phyloP scores from a whole-genome alignment of 768 basidiomycete species.

The Auriscalpium microsporum region DNA sequence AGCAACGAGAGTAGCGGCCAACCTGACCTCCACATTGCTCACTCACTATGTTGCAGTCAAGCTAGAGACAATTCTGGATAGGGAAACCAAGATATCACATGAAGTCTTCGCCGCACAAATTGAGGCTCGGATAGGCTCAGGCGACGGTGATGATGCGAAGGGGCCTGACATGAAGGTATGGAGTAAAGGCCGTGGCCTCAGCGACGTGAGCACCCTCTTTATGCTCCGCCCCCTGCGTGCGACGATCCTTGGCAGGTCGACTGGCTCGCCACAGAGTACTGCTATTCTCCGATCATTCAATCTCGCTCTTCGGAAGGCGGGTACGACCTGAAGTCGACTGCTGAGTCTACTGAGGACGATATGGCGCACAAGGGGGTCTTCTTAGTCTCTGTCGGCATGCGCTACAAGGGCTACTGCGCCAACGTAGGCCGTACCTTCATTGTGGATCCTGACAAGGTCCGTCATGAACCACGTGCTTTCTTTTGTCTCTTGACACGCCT shows the following conservation, averaged over 20 bases:
- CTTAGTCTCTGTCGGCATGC: conserved; percentile 77
- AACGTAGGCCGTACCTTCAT: conserved; percentile 93
- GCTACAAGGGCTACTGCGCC: conserved; percentile 89
- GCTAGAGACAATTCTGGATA: conserved; percentile 85
- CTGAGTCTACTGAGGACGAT: conserved; percentile 74
- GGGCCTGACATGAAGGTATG: conserved; percentile 92
- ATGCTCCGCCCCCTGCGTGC: conserved; percentile 1
- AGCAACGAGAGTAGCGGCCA: conserved; percentile 64
- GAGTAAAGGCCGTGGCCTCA: conserved; percentile 65
- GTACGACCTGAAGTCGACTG: conserved; percentile 83
- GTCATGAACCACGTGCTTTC: background rate
- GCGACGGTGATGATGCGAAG: conserved; percentile 66
- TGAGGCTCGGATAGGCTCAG: conserved; percentile 81
- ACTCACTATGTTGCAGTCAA: conserved; percentile 80
- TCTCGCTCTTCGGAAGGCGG: conserved; percentile 76
- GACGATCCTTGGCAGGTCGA: conserved; percentile 51
- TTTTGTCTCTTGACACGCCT: background rate
- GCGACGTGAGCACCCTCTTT: conserved; percentile 47
- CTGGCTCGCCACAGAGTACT: conserved; percentile 86
- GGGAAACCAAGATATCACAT: conserved; percentile 85
- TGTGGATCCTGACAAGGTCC: conserved; percentile 83
- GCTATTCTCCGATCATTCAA: conserved; percentile 93
- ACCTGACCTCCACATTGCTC: conserved; percentile 78
- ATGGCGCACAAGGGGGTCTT: conserved; percentile 87
- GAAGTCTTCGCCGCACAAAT: conserved; percentile 79